These are phyloP conservation scores for Claviceps africana DNA, from an alignment of 2,329 filamentous ascomycete species.

Conservation along the genomic window DNA sequence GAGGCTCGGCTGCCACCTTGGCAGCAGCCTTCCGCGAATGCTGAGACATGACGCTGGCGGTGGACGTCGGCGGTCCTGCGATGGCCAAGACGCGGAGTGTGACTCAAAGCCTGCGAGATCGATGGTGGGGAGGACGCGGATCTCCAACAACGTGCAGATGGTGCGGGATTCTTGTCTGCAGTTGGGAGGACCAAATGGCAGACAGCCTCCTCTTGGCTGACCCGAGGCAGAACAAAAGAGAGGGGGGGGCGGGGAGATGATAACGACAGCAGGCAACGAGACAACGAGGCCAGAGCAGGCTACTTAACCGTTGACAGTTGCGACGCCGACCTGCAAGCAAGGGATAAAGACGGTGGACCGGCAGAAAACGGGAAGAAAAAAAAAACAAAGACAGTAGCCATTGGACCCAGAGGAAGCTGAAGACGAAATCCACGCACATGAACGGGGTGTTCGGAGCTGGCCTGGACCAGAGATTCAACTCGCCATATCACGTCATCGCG, in stretches of 20 bases:
- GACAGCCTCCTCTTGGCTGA: no score
- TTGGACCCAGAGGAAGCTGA: background rate
- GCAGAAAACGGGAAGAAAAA: background rate
- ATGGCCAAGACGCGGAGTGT: no score
- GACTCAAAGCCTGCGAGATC: no score
- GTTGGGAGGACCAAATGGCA: no score
- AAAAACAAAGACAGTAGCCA: background rate
- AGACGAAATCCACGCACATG: background rate
- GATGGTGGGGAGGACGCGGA: no score
- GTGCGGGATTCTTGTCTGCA: no score
- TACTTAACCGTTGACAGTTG: background rate
- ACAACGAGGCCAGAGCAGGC: background rate
- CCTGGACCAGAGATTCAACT: background rate
- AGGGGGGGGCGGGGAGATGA: background rate
- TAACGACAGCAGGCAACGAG: background rate
- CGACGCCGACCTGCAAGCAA: background rate
- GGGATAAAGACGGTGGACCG: background rate
- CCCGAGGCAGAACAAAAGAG: background rate
- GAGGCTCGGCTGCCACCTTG: constrained; percentile 2
- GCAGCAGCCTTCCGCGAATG: background rate
- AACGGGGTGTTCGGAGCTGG: background rate
- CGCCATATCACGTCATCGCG: constrained; percentile 2
- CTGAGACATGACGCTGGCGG: constrained; percentile 3
- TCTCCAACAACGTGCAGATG: no score
- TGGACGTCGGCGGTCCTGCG: background rate